phyloP scores from a whole-genome alignment of 2,329 filamentous ascomycete species.

The Cytospora piceicola region DNA sequence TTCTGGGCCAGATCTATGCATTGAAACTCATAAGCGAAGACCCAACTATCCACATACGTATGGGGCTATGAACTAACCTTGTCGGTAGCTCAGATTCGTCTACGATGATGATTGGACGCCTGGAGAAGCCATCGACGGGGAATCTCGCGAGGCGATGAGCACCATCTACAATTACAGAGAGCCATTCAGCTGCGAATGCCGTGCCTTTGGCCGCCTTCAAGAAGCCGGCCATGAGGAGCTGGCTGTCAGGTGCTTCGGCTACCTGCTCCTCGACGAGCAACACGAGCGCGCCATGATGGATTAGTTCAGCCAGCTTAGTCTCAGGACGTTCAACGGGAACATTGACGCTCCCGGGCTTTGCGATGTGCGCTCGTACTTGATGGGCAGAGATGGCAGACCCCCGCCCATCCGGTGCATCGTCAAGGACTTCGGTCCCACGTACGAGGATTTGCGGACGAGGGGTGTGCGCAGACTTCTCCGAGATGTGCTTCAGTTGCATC shows the following conservation, averaged over 20 bases:
- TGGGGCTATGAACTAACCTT: no score
- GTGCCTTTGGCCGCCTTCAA: slow-evolving; percentile 37
- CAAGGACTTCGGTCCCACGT: slow-evolving; percentile 32
- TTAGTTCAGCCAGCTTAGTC: not conserved
- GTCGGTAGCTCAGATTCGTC: slow-evolving; percentile 3
- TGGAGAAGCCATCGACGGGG: not conserved
- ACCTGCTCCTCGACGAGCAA: slow-evolving; percentile 35
- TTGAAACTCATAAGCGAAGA: slow-evolving; percentile 32
- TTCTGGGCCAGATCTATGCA: slow-evolving; percentile 32
- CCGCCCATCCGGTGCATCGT: slow-evolving; percentile 35
- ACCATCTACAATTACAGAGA: slow-evolving; percentile 33
- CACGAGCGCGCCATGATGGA: slow-evolving; percentile 25
- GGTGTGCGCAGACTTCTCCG: slow-evolving; percentile 21
- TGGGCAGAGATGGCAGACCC: slow-evolving; percentile 26
- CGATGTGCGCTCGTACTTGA: slow-evolving; percentile 25
- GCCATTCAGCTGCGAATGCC: slow-evolving; percentile 36
- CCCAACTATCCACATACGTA: not conserved
- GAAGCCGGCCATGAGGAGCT: slow-evolving; percentile 35
- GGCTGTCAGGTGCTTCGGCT: slow-evolving; percentile 35
- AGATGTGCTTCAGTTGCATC: slow-evolving; percentile 27
- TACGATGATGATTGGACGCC: not conserved
- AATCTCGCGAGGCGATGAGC: slow-evolving; percentile 20
- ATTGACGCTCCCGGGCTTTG: not conserved
- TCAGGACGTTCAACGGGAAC: slow-evolving; percentile 9
- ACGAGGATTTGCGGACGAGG: not conserved